Conservation (phyloP, 2,329 filamentous ascomycete genomes). For the Blastomyces percursus region DNA sequence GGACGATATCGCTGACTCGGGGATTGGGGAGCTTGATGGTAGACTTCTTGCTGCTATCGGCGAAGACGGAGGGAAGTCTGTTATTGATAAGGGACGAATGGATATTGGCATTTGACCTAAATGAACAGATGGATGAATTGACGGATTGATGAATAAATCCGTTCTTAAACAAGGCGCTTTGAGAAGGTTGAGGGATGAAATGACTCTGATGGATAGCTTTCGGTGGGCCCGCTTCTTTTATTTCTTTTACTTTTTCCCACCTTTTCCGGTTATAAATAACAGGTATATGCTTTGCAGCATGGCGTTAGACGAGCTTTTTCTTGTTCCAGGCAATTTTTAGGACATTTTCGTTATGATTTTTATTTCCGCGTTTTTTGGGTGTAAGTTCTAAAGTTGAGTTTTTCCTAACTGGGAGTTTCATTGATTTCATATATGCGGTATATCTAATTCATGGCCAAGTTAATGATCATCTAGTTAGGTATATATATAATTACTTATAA, state of each 20-base stretch:
- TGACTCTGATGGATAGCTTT: not conserved
- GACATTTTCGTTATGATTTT: not conserved
- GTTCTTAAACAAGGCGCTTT: not conserved
- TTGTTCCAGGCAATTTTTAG: not conserved
- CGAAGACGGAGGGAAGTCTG: not conserved
- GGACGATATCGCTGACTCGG: conserved; percentile 8
- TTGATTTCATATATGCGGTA: not conserved
- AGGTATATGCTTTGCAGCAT: not conserved
- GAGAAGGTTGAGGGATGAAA: not conserved
- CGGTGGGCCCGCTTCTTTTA: not conserved
- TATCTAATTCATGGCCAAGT: not conserved
- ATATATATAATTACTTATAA: too few species aligned
- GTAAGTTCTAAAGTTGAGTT: not conserved
- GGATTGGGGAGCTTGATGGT: conserved; percentile 9
- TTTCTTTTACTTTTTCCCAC: not conserved
- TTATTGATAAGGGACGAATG: conserved; percentile 2
- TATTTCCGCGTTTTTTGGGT: not conserved
- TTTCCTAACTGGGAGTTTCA: not conserved
- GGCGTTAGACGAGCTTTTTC: not conserved
- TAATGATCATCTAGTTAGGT: not conserved
- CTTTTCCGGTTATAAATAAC: not conserved
- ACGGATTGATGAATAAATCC: not conserved
- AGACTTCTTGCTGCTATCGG: conserved; percentile 5
- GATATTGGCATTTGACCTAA: not conserved
- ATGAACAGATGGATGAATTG: not conserved